Conservation (phyloP, 2,329 filamentous ascomycete genomes). For the Ceratocystis smalleyi region DNA sequence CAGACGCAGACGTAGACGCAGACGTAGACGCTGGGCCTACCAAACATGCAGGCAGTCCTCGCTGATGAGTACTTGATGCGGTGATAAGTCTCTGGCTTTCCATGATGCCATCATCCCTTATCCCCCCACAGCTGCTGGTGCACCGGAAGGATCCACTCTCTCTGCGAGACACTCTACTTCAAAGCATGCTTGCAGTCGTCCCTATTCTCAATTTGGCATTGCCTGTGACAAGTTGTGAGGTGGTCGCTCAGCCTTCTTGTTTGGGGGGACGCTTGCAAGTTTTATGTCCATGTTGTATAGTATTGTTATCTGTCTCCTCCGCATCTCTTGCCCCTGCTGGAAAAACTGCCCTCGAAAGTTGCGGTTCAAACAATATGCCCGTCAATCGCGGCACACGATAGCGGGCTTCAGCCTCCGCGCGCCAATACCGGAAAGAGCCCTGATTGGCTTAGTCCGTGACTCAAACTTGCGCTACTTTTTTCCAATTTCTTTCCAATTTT, state of each 20-base stretch:
- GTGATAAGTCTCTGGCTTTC: no score
- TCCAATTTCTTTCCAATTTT: no score
- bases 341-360: background rate
- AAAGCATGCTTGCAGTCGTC: background rate
- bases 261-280: no score
- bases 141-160: no score
- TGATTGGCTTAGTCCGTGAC: background rate
- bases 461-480: slow-evolving; percentile 1
- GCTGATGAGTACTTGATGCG: no score
- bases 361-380: background rate
- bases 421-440: background rate
- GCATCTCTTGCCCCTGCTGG: no score
- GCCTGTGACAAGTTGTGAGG: no score
- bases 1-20: background rate
- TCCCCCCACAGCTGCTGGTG: background rate
- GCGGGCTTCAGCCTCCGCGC: slow-evolving; percentile 11
- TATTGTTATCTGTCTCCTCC: background rate
- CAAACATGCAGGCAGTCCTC: background rate
- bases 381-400: background rate
- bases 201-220: background rate
- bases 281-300: background rate
- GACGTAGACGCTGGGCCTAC: background rate
- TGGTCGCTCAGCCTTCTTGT: no score
- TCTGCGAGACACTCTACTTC: background rate
- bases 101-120: background rate